These are phyloP conservation scores for Fusarium nelsonii DNA, from an alignment of 2,329 filamentous ascomycete species.

Conservation along the genomic window DNA sequence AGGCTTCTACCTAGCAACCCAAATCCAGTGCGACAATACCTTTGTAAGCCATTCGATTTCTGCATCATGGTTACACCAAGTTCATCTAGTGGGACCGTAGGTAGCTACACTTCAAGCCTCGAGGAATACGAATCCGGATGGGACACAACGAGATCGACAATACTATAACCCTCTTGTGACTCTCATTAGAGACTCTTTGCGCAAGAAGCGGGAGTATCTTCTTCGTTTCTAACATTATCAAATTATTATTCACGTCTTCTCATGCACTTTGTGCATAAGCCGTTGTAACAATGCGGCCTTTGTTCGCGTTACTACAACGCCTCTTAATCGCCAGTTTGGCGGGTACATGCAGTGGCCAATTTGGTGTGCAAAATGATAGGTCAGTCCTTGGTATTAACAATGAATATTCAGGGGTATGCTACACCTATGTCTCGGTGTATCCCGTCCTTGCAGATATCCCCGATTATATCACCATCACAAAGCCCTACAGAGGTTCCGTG, in stretches of 20 bases:
- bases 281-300: conserved; percentile 28
- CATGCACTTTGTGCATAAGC: conserved; percentile 4
- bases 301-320: conserved; percentile 17
- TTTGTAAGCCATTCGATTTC: conserved; percentile 1
- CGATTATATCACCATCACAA: conserved; percentile 43
- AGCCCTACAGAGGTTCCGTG: conserved; percentile 35
- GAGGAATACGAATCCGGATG: conserved; percentile 28
- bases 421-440: conserved; percentile 47
- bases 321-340: conserved; percentile 22
- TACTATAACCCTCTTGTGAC: conserved; percentile 26
- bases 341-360: conserved; percentile 7
- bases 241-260: conserved; percentile 2
- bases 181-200: not conserved
- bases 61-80: not conserved
- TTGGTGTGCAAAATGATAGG: conserved; percentile 42
- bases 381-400: conserved; percentile 41
- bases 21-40: conserved; percentile 34
- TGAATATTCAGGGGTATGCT: conserved; percentile 41
- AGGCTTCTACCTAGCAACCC: conserved; percentile 38
- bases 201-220: not conserved
- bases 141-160: not conserved
- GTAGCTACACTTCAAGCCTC: not conserved
- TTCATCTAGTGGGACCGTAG: not conserved
- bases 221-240: conserved; percentile 2
- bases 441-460: conserved; percentile 37